Evolutionary conservation across 495 filamentous ascomycete species (phyloP).

Genomic region (Opeltia flavorubescens): DNA sequence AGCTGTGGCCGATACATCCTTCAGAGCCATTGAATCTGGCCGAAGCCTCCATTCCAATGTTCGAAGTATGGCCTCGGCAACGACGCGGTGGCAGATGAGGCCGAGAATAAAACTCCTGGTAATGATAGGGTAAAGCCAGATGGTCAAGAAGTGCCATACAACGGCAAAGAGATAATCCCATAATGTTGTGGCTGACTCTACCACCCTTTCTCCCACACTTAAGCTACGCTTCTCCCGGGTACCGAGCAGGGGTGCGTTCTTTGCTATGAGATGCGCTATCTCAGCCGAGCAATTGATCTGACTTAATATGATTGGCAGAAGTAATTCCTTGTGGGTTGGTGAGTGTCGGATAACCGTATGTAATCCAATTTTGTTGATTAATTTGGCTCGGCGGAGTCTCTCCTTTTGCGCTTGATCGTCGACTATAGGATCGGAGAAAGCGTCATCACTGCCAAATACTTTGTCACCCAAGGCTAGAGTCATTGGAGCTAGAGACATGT

Average conservation of each 20-base stretch:
- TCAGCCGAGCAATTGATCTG: slow-evolving; percentile 96
- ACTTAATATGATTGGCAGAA: slow-evolving; percentile 70
- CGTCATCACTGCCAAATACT: slow-evolving; percentile 10
- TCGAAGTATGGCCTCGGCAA: slow-evolving; percentile 66
- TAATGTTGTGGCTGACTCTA: slow-evolving; percentile 78
- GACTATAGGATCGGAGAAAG: slow-evolving; percentile 18
- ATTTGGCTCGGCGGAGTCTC: slow-evolving; percentile 38
- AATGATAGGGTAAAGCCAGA: slow-evolving; percentile 68
- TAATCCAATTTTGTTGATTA: slow-evolving; percentile 81
- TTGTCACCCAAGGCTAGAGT: slow-evolving; percentile 79
- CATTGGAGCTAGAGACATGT: slow-evolving; percentile 83
- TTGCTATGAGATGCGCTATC: slow-evolving; percentile 66
- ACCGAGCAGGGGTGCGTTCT: slow-evolving; percentile 71
- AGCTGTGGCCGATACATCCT: slow-evolving; percentile 93
- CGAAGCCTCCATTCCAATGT: slow-evolving; percentile 79
- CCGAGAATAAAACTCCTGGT: slow-evolving; percentile 58
- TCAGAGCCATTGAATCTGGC: slow-evolving; percentile 70
- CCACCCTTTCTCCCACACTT: slow-evolving; percentile 88
- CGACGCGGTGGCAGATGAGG: slow-evolving; percentile 65
- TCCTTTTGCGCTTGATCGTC: slow-evolving; percentile 38
- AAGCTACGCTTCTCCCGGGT: slow-evolving; percentile 67
- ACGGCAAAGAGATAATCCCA: slow-evolving; percentile 59
- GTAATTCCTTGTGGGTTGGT: slow-evolving; percentile 68
- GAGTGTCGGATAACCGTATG: slow-evolving; percentile 70
- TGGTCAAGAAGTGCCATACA: slow-evolving; percentile 54